Conservation (phyloP, 1,139 yeast species). For the Debaryomyces nepalensis region DNA sequence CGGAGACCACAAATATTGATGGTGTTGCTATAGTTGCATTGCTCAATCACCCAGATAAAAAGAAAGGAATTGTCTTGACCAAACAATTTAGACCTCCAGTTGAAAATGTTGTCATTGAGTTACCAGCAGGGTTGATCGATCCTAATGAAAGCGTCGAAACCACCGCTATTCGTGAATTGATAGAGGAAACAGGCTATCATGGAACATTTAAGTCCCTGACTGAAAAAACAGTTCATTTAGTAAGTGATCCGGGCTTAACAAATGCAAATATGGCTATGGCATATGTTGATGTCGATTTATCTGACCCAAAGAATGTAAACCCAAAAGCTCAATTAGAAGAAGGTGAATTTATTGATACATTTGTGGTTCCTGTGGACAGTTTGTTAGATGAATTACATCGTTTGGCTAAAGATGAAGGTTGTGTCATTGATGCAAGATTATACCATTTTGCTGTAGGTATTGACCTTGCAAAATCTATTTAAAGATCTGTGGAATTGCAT, state of each 20-base stretch:
- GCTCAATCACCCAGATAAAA: conserved; percentile 48
- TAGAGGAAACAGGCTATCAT: conserved; percentile 90
- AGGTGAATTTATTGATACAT: conserved; percentile 85
- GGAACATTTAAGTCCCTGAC: conserved; percentile 53
- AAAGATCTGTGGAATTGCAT: not conserved
- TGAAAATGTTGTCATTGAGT: conserved; percentile 82
- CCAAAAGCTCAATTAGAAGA: conserved; percentile 83
- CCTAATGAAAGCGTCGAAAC: conserved; percentile 75
- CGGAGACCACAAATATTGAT: conserved; percentile 67
- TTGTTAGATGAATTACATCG: conserved; percentile 59
- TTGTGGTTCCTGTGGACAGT: conserved; percentile 63
- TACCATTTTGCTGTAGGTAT: conserved; percentile 84
- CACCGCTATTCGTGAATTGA: conserved; percentile 85
- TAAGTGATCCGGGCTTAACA: conserved; percentile 92
- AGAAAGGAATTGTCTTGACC: conserved; percentile 69
- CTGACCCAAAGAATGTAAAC: conserved; percentile 61
- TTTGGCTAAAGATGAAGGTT: conserved; percentile 62
- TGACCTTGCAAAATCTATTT: conserved; percentile 23
- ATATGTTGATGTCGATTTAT: conserved; percentile 75
- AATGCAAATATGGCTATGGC: conserved; percentile 87
- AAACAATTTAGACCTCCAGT: conserved; percentile 95
- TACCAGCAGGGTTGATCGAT: conserved; percentile 95
- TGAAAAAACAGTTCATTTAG: conserved; percentile 58
- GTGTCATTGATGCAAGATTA: conserved; percentile 81
- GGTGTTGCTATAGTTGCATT: conserved; percentile 90